Evolutionary conservation across 257 asterid species (phyloP).

Genomic region (Salvia hispanica): DNA sequence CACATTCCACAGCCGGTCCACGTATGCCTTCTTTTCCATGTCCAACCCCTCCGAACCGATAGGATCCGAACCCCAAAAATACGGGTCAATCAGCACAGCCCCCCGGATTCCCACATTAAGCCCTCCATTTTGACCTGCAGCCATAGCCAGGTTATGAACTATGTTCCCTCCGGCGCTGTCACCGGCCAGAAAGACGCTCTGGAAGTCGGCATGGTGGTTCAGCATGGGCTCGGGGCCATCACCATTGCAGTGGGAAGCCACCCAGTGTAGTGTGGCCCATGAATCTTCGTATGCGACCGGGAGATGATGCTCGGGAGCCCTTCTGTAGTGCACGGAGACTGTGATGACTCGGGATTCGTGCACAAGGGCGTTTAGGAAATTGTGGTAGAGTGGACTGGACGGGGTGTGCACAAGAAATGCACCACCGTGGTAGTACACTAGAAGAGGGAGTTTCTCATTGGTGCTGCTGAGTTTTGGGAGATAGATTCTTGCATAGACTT

Average conservation of each 20-base stretch:
- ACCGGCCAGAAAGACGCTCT: constrained; percentile 37
- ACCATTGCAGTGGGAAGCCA: constrained; percentile 37
- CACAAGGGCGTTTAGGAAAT: constrained; percentile 44
- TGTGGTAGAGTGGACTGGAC: constrained; percentile 37
- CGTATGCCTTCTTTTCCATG: constrained; percentile 18
- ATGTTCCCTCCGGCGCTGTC: constrained; percentile 51
- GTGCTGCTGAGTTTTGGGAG: constrained; percentile 36
- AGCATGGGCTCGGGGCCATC: constrained; percentile 42
- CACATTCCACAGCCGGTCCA: constrained; percentile 32
- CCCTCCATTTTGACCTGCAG: constrained; percentile 37
- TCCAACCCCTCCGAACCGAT: constrained; percentile 31
- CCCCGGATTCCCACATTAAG: constrained; percentile 37
- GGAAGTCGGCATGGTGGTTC: constrained; percentile 40
- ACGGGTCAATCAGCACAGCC: constrained; percentile 36
- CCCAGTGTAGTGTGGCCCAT: constrained; percentile 48
- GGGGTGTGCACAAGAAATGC: constrained; percentile 45
- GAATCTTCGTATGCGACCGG: constrained; percentile 48
- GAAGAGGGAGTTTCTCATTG: constrained; percentile 42
- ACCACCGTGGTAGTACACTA: constrained; percentile 56
- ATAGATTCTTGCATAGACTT: constrained; percentile 47
- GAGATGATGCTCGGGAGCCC: constrained; percentile 49
- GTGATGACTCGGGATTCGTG: constrained; percentile 46
- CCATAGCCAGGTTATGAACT: constrained; percentile 45
- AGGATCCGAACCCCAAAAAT: constrained; percentile 41
- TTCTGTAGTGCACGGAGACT: constrained; percentile 44